A percentile compares a stretch with the other conserved stretches of the same genome.
Evolutionary conservation across 371 early-diverging fungal genomes (phyloP).

Genomic region (Mortierella sp.): DNA sequence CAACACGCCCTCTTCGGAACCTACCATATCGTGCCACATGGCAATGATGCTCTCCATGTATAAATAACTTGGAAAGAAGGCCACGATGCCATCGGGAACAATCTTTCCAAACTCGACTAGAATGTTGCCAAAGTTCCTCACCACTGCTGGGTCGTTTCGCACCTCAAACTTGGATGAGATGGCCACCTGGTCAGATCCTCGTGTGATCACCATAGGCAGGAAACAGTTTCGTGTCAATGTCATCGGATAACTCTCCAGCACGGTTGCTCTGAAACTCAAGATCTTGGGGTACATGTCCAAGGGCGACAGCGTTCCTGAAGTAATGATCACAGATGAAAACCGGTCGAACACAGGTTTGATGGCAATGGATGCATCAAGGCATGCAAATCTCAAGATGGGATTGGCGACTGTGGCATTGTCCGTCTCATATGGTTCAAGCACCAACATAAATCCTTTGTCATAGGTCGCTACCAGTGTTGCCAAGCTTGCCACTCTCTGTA

Average conservation of each 20-base stretch:
- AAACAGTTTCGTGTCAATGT: constrained; percentile 95
- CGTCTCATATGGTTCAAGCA: constrained; percentile 98
- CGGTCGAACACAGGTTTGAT: constrained; percentile 96
- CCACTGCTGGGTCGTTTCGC: constrained; percentile 98
- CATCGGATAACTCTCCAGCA: constrained; percentile 94
- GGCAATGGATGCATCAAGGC: constrained; percentile 98
- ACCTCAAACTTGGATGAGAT: constrained; percentile 98
- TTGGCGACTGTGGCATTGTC: constrained; percentile 94
- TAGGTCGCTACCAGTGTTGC: constrained; percentile 97
- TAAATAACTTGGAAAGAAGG: constrained; percentile 99
- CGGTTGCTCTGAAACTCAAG: constrained; percentile 87
- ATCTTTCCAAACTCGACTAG: constrained; percentile 94
- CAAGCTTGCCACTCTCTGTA: constrained; percentile 93
- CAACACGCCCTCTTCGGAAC: not conserved
- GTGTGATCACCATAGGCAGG: constrained; percentile 96
- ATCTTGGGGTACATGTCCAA: constrained; percentile 99
- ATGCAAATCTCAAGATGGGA: constrained; percentile 90
- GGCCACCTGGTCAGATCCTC: constrained; percentile 98
- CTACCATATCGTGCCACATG: constrained; percentile 96
- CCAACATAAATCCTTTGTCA: constrained; percentile 95
- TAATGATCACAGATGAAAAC: constrained; percentile 98
- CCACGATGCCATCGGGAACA: constrained; percentile 99
- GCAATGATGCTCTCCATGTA: constrained; percentile 99
- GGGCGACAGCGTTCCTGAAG: constrained; percentile 99
- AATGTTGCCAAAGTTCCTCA: constrained; percentile 99